Conservation (phyloP, 257 asterid species). For the Lycium barbarum region DNA sequence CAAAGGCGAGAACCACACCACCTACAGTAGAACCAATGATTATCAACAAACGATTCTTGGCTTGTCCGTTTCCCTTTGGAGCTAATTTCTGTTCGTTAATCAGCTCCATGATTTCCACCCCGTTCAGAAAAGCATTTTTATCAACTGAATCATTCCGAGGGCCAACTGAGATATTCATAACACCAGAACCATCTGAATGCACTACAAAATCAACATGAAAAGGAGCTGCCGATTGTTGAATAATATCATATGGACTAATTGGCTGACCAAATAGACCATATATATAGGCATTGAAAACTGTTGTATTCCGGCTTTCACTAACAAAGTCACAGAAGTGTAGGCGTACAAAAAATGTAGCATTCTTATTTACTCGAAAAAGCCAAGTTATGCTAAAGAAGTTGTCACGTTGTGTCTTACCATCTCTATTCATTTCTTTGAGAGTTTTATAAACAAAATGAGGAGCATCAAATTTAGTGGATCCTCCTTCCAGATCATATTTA, state of each 20-base stretch:
- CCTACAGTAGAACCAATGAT: conserved; percentile 49
- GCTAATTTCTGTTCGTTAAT: too few relatives aligned
- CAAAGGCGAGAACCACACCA: conserved; percentile 35
- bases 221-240: conserved; percentile 32
- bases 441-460: conserved; percentile 57
- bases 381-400: conserved; percentile 44
- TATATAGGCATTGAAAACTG: conserved; percentile 40
- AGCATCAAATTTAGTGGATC: conserved; percentile 44
- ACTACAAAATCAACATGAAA: conserved; percentile 50
- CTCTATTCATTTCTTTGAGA: conserved; percentile 48
- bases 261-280: neutral
- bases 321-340: conserved; percentile 67
- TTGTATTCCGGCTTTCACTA: neutral
- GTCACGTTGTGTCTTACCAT: neutral
- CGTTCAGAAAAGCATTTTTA: conserved; percentile 53
- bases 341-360: conserved; percentile 45
- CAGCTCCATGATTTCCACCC: conserved; percentile 71
- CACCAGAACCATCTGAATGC: conserved; percentile 54
- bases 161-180: conserved; percentile 54
- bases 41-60: neutral
- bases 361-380: conserved; percentile 48
- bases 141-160: neutral
- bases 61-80: neutral
- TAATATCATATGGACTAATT: too few relatives aligned
- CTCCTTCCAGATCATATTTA: neutral